Evolutionary conservation across 345 rosid species (phyloP).

Genomic region (Linum tenue): DNA sequence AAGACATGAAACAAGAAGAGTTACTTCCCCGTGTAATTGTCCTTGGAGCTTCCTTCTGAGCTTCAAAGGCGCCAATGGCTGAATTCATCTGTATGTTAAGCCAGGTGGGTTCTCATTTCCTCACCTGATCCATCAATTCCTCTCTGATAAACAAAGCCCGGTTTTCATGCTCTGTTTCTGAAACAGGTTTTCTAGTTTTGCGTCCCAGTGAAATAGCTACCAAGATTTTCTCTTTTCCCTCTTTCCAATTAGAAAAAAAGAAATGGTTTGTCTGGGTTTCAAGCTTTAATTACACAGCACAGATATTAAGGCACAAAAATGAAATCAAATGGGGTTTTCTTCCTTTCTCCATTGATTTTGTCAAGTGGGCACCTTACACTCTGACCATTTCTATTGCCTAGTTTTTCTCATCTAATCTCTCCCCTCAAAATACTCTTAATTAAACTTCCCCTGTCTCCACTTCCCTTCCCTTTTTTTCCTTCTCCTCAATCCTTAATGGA

Average conservation of each 20-base stretch:
- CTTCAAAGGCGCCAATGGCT: background rate
- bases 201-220: background rate
- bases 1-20: background rate
- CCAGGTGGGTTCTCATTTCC: background rate
- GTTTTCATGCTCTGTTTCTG: background rate
- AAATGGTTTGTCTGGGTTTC: too few species aligned
- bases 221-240: too few species aligned
- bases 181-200: background rate
- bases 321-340: background rate
- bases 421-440: background rate
- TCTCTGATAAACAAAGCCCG: background rate
- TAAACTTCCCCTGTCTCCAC: background rate
- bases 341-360: background rate
- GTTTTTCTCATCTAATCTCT: constrained; percentile 15
- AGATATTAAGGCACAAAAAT: background rate
- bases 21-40: too few species aligned
- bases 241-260: too few species aligned
- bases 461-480: background rate
- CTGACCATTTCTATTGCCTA: constrained; percentile 31
- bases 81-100: background rate
- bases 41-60: background rate
- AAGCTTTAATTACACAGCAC: background rate
- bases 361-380: background rate
- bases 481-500: constrained; percentile 16
- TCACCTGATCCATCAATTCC: too few species aligned